Percentiles rank a stretch among this genome's conserved stretches.
phyloP scores from a whole-genome alignment of 176 grass and related monocot species.

The Musa itinerans region DNA sequence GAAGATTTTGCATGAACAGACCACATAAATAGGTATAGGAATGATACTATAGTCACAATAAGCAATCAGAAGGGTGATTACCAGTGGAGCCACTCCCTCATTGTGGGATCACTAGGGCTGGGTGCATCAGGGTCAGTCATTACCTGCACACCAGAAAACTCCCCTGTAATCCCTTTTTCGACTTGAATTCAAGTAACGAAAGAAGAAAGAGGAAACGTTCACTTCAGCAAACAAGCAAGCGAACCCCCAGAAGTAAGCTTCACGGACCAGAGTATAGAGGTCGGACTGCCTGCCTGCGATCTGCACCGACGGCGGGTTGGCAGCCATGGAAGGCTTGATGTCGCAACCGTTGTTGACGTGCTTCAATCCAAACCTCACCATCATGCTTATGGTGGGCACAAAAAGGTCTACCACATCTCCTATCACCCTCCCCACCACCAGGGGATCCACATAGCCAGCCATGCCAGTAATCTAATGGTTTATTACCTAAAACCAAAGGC shows the following conservation, averaged over 20 bases:
- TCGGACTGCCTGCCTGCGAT: constrained; percentile 49
- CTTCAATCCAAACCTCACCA: constrained; percentile 45
- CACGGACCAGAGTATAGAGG: constrained; percentile 54
- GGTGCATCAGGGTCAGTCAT: constrained; percentile 90
- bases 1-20: background rate
- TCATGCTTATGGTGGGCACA: constrained; percentile 56
- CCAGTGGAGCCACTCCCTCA: constrained; percentile 77
- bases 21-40: background rate
- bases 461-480: background rate
- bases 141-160: constrained; percentile 23
- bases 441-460: constrained; percentile 59
- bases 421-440: constrained; percentile 77
- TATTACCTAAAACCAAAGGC: too few species aligned
- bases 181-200: background rate
- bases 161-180: background rate
- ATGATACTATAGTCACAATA: background rate
- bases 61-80: background rate
- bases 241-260: too few species aligned
- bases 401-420: constrained; percentile 85
- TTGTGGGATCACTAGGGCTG: constrained; percentile 67
- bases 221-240: too few species aligned
- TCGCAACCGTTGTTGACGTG: constrained; percentile 76
- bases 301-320: constrained; percentile 34
- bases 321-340: constrained; percentile 56
- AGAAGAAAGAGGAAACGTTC: too few species aligned